phyloP scores from a whole-genome alignment of 1,284 basidiomycete species.

The Austroboletus niveus region DNA sequence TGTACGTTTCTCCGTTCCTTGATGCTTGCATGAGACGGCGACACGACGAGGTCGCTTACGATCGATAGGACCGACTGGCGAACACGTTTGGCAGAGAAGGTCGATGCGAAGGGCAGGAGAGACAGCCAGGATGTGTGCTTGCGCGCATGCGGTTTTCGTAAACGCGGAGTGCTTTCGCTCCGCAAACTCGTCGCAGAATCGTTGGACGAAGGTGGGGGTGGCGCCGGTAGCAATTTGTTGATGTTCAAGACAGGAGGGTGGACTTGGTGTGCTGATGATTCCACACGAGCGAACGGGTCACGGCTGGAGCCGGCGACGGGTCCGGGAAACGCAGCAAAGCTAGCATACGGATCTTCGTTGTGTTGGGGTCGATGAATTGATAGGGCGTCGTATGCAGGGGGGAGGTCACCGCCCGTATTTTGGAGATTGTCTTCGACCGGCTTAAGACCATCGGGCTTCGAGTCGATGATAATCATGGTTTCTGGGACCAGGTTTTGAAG shows the following conservation, averaged over 20 bases:
- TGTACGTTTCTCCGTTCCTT: conserved; percentile 2
- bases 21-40: conserved; percentile 1
- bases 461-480: no score
- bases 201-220: background rate
- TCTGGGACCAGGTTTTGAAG: no score
- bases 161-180: background rate
- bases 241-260: background rate
- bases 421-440: background rate
- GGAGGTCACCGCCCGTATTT: conserved; percentile 6
- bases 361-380: conserved; percentile 1
- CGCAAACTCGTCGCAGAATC: no score
- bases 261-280: no score
- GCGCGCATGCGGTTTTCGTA: background rate
- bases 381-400: conserved; percentile 21
- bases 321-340: background rate
- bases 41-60: conserved; percentile 45
- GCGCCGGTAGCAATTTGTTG: background rate
- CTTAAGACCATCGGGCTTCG: background rate
- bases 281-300: background rate
- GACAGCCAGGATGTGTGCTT: conserved; percentile 29
- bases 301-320: background rate
- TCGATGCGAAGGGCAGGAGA: conserved; percentile 31
- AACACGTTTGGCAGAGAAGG: conserved; percentile 38
- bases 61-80: conserved; percentile 43
- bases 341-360: background rate